A percentile compares a stretch with the other conserved stretches of the same genome.
Conservation (phyloP, 768 basidiomycete genomes). For the Kwoniella botswanensis region DNA sequence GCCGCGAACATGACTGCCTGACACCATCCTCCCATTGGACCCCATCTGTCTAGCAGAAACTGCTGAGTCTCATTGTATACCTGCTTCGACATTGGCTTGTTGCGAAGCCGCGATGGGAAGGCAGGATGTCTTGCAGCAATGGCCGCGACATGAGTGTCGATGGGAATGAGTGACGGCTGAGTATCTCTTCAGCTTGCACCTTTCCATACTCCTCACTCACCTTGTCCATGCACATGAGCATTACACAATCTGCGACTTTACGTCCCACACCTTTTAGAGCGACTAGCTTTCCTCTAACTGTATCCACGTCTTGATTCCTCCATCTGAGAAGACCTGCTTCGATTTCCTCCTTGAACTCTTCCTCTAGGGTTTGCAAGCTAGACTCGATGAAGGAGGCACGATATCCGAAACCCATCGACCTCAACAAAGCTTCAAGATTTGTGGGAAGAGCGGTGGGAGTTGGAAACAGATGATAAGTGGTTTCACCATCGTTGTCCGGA, state of each 20-base stretch:
- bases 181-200: slow-evolving; percentile 7
- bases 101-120: slow-evolving; percentile 48
- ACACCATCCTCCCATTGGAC: slow-evolving; percentile 55
- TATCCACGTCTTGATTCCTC: slow-evolving; percentile 63
- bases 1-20: slow-evolving; percentile 58
- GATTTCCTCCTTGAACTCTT: slow-evolving; percentile 34
- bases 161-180: slow-evolving; percentile 83
- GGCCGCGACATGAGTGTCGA: slow-evolving; percentile 94
- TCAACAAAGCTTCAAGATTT: slow-evolving; percentile 64
- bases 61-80: slow-evolving; percentile 52
- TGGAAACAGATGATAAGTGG: slow-evolving; percentile 81
- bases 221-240: slow-evolving; percentile 92
- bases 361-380: slow-evolving; percentile 43
- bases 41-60: slow-evolving; percentile 52
- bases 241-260: slow-evolving; percentile 94
- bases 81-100: slow-evolving; percentile 54
- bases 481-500: slow-evolving; percentile 23
- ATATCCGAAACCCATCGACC: slow-evolving; percentile 91
- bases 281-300: slow-evolving; percentile 75
- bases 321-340: slow-evolving; percentile 33
- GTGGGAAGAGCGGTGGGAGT: slow-evolving; percentile 61
- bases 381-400: slow-evolving; percentile 80
- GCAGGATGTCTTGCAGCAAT: slow-evolving; percentile 66
- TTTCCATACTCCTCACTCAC: slow-evolving; percentile 58
- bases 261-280: slow-evolving; percentile 88